These are phyloP conservation scores for Dicorynia guianensis DNA, from an alignment of 306 rosid species.

Conservation along the genomic window DNA sequence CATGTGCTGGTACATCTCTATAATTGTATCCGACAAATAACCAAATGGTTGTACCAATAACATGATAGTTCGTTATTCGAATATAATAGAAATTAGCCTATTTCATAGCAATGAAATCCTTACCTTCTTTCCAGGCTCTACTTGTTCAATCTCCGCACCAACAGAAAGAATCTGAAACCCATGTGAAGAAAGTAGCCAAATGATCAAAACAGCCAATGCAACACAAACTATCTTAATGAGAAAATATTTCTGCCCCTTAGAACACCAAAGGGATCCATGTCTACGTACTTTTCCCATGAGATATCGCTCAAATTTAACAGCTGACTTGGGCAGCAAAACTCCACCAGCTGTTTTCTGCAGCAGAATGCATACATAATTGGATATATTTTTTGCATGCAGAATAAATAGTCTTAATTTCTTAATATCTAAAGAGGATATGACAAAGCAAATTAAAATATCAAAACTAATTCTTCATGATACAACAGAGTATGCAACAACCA, in stretches of 20 bases:
- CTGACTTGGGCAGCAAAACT: slow-evolving; percentile 85
- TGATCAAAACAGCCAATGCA: not conserved
- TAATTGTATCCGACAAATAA: not conserved
- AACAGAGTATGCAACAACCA: slow-evolving; percentile 2
- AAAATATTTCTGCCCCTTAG: not conserved
- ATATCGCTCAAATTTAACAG: slow-evolving; percentile 91
- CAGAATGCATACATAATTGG: slow-evolving; percentile 17
- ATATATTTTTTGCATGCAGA: slow-evolving; percentile 18
- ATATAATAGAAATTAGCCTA: not conserved
- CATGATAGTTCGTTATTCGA: not conserved
- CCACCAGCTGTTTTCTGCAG: slow-evolving; percentile 89
- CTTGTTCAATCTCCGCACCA: slow-evolving; percentile 78
- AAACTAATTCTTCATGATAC: not conserved
- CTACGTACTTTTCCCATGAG: slow-evolving; percentile 84
- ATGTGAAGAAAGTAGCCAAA: slow-evolving; percentile 25
- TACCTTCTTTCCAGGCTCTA: slow-evolving; percentile 85
- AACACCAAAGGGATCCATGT: slow-evolving; percentile 14
- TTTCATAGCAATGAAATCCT: slow-evolving; percentile 29
- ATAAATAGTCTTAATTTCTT: not conserved
- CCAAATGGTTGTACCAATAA: not conserved
- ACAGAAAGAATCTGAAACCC: slow-evolving; percentile 72
- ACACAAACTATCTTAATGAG: not conserved
- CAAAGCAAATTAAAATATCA: slow-evolving; percentile 17
- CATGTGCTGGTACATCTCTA: not conserved
- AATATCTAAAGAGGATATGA: not conserved